Base-by-base conservation (phyloP, 495 filamentous ascomycete species). In the Aspergillus funiculosus region DNA sequence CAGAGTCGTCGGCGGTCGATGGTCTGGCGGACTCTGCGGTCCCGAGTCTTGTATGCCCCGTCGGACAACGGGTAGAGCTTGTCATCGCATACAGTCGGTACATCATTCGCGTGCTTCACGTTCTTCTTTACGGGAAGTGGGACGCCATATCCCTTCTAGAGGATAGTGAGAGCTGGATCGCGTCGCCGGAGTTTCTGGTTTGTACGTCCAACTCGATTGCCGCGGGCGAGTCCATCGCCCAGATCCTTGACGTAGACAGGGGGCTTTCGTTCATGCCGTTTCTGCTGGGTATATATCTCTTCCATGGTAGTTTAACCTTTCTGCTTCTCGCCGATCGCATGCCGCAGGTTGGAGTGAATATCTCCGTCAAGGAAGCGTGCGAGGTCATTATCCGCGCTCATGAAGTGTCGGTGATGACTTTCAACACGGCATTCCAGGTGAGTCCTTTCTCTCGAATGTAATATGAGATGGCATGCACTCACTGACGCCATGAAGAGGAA, bases 361-460 rank as follows among this genome's bases (percentile, higher is more conserved):
- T 68, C 17, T 68, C 63, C 7, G 75, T 80, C 2, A 68, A 77
- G 30, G 66, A 69, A 31, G 74, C 76, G 2, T 82, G 77, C 46
- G 75, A 80, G 52, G 76, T 69, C 1, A 78, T 79, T 28, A 74
- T 80, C 13, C 62, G 77, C 7, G 78, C 78, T 0, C 75, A 79
- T 43, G 77, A 80, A 53, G 71, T 75, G 9, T 78, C 75, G 50
- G 71, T 79, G n/a, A 74, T 78, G 6, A 79, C 77, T 10, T 54
- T 81, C 28, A 77, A 74, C 51, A 78, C 76, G 11, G 75, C 78
- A 45, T 81, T 80, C 58, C 78, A 80, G 63, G 77, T 78, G 64
- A 14, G 32, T 19, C 74, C 6, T 74, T 77, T 14, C 70, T 3
- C 22, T 27, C 4, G n/a, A 5, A n/a, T 5, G 11, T 34, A 11